phyloP scores from a whole-genome alignment of 2,329 filamentous ascomycete genomes.

The Epichloe elymi region DNA sequence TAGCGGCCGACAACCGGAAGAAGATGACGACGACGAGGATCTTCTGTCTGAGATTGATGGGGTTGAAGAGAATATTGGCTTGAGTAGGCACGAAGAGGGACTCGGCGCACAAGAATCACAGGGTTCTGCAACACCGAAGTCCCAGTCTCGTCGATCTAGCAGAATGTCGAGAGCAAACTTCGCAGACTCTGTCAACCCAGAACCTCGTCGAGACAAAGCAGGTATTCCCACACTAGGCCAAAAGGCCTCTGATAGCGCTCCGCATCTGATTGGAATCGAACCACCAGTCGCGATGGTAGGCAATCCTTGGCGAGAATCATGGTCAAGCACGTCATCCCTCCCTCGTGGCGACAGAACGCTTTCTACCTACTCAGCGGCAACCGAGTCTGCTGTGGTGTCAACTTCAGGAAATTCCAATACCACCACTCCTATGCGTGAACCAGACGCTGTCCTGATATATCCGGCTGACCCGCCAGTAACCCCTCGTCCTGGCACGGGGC shows the following conservation, averaged over 20 bases:
- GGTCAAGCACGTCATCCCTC: slow-evolving; percentile 17
- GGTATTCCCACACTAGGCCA: slow-evolving; percentile 24
- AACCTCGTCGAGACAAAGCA: slow-evolving; percentile 21
- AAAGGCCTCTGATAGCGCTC: slow-evolving; percentile 17
- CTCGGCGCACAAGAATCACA: slow-evolving; percentile 9
- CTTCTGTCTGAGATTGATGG: slow-evolving; percentile 40
- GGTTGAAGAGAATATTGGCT: slow-evolving; percentile 50
- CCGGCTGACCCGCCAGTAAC: slow-evolving; percentile 15
- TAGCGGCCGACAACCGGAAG: slow-evolving; percentile 52
- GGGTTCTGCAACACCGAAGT: slow-evolving; percentile 12
- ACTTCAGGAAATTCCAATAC: slow-evolving; percentile 17
- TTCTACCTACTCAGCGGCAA: slow-evolving; percentile 24
- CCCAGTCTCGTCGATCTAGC: slow-evolving; percentile 35
- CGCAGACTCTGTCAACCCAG: slow-evolving; percentile 23
- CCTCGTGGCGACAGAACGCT: slow-evolving; percentile 24
- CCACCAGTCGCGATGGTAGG: slow-evolving; percentile 26
- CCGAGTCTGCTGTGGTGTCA: slow-evolving; percentile 11
- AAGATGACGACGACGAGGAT: slow-evolving; percentile 46
- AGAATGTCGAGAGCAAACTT: slow-evolving; percentile 33
- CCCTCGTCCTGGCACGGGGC: slow-evolving; percentile 15
- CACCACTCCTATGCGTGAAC: slow-evolving; percentile 20
- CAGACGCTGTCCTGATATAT: slow-evolving; percentile 10
- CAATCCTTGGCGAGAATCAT: slow-evolving; percentile 30
- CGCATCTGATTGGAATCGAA: slow-evolving; percentile 21
- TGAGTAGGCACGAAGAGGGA: slow-evolving; percentile 34